These are phyloP conservation scores for Bimuria novae-zelandiae DNA, from an alignment of 2,329 filamentous ascomycete genomes.

Conservation along the genomic window DNA sequence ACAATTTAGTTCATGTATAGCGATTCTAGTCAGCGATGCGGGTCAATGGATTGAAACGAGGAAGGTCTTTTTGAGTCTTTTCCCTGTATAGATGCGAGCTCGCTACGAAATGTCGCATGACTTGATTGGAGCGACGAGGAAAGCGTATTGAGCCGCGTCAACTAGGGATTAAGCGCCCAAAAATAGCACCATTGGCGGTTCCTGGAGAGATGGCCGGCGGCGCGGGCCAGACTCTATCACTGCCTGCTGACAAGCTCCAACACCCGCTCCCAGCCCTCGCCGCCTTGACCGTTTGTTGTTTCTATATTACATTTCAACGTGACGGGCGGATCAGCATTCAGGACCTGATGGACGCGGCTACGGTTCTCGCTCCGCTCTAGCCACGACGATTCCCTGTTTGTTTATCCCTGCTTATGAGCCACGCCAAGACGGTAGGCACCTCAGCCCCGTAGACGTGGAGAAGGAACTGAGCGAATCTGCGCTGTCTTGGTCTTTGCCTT, in stretches of 20 bases:
- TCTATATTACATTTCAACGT: too few species aligned
- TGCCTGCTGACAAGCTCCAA: constrained; percentile 3
- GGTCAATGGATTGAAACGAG: not conserved
- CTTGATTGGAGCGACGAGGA: too few species aligned
- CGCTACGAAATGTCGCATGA: too few species aligned
- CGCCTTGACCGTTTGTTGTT: not conserved
- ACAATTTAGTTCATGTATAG: too few species aligned
- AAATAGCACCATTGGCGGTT: too few species aligned
- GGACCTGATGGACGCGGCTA: too few species aligned
- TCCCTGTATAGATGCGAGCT: too few species aligned
- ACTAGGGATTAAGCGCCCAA: not conserved
- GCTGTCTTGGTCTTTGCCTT: constrained; percentile 1
- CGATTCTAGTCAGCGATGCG: not conserved
- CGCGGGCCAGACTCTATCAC: not conserved
- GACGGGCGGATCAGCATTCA: not conserved
- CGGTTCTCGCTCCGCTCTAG: not conserved
- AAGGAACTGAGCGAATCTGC: constrained; percentile 1
- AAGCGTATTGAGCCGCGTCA: too few species aligned
- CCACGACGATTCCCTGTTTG: constrained; percentile 5
- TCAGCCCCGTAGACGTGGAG: constrained; percentile 13
- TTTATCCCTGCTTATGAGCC: constrained; percentile 12
- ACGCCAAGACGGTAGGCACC: constrained; percentile 13
- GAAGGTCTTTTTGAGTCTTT: too few species aligned
- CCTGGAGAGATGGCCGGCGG: too few species aligned
- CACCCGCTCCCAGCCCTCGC: not conserved